phyloP scores from a whole-genome alignment of 345 rosid genomes.

The Gossypium rotundifolium region DNA sequence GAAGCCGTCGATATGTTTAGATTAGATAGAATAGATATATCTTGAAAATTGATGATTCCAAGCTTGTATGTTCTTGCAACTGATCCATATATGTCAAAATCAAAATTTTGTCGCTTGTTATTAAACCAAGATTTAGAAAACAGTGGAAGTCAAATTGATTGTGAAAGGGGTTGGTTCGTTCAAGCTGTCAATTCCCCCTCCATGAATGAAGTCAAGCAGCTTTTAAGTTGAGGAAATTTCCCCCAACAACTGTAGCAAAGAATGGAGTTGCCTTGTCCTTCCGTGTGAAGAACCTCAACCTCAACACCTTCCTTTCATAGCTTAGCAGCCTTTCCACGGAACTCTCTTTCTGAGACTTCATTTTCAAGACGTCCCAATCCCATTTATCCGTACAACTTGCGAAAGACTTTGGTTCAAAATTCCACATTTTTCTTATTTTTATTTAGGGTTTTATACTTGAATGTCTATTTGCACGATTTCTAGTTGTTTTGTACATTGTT shows the following conservation, averaged over 20 bases:
- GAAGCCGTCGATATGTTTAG: background rate
- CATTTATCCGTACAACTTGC: no score
- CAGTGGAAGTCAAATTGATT: background rate
- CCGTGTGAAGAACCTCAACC: background rate
- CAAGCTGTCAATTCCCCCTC: background rate
- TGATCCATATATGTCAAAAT: background rate
- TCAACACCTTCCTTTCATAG: background rate
- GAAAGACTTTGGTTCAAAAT: no score
- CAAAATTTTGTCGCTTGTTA: background rate
- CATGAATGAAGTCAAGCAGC: background rate
- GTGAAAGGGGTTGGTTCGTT: background rate
- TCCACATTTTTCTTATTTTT: no score
- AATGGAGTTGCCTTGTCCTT: background rate
- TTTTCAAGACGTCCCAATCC: background rate
- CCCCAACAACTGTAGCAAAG: background rate
- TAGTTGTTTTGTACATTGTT: no score
- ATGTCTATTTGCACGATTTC: no score
- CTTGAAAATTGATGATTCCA: background rate
- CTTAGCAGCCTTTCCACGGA: background rate
- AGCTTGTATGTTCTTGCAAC: background rate
- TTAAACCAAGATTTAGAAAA: background rate
- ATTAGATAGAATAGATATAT: background rate
- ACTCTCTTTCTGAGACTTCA: background rate
- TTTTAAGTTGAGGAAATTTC: background rate
- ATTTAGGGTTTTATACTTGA: no score